A percentile compares a stretch with the other conserved stretches of the same genome.
Evolutionary conservation across 148 eudicot species (phyloP).

Genomic region (Cornus suecica): DNA sequence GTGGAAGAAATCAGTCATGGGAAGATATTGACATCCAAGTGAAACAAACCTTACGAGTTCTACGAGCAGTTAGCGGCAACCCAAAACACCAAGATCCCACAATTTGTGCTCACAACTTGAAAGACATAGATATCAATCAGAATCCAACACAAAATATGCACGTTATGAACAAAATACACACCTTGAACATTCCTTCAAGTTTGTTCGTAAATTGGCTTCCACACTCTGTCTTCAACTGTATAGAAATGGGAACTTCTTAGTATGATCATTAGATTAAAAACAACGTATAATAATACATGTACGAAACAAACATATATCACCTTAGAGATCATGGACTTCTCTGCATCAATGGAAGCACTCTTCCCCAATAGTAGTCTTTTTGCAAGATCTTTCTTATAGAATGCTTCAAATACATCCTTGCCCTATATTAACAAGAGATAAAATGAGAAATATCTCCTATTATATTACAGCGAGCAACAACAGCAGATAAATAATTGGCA

Average conservation of each 20-base stretch:
- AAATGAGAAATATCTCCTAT: not conserved
- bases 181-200: constrained; percentile 99
- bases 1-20: not conserved
- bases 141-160: not conserved
- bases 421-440: constrained; percentile 46
- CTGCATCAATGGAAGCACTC: constrained; percentile 99
- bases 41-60: not conserved
- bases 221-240: constrained; percentile 95
- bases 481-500: not conserved
- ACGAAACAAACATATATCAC: constrained; percentile 25
- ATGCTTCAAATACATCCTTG: constrained; percentile 98
- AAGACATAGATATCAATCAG: not conserved
- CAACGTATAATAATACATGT: not conserved
- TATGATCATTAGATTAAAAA: constrained; percentile 9
- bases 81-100: not conserved
- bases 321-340: constrained; percentile 98
- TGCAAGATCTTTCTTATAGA: constrained; percentile 96
- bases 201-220: constrained; percentile 98
- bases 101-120: not conserved
- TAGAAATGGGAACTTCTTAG: constrained; percentile 15
- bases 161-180: constrained; percentile 23
- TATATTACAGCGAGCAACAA: not conserved
- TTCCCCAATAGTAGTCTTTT: constrained; percentile 91
- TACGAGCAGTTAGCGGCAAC: not conserved
- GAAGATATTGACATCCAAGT: not conserved